These are phyloP conservation scores for Arabidopsis hybrid DNA, from an alignment of 441 rosid genomes.

Conservation along the genomic window DNA sequence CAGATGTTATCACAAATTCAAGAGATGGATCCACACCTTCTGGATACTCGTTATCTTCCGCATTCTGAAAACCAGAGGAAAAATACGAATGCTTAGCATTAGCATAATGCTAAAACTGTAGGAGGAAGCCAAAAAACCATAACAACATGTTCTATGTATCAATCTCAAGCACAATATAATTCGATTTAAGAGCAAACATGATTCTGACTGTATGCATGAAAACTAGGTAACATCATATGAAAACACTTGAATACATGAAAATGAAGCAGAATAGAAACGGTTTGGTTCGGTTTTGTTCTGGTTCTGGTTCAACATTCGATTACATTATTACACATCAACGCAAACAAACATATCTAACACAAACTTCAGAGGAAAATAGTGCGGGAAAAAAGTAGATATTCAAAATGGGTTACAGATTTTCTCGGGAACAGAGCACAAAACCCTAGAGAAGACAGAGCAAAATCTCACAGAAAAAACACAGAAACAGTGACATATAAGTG, in stretches of 20 bases:
- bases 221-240: too few species aligned
- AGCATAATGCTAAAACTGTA: background rate
- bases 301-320: too few species aligned
- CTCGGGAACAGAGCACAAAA: background rate
- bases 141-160: background rate
- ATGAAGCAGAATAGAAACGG: too few species aligned
- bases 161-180: too few species aligned
- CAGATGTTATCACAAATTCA: constrained; percentile 72
- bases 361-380: background rate
- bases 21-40: constrained; percentile 76
- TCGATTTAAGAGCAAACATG: too few species aligned
- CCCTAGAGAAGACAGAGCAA: background rate
- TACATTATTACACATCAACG: too few species aligned
- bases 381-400: background rate
- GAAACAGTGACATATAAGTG: background rate
- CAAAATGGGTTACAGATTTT: too few species aligned
- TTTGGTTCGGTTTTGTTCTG: too few species aligned
- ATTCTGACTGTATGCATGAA: too few species aligned
- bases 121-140: background rate
- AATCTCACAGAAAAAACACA: background rate
- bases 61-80: constrained; percentile 53
- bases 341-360: background rate
- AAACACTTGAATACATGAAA: too few species aligned
- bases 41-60: constrained; percentile 77
- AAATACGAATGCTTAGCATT: background rate